Evolutionary conservation across 2,329 filamentous ascomycete genomes (phyloP).

Genomic region (Paecilomyces sp.): DNA sequence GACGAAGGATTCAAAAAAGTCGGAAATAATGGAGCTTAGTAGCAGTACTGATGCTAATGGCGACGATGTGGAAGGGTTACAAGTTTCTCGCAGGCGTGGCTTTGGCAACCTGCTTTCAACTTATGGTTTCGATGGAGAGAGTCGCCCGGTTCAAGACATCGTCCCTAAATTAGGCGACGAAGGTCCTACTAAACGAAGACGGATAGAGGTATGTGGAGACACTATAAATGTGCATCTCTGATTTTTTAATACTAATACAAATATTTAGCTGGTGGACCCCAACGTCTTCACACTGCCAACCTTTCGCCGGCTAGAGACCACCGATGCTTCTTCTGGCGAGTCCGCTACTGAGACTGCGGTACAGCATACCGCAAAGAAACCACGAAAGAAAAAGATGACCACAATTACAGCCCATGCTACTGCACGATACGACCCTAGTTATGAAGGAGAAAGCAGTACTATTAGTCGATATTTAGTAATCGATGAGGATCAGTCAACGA

Average conservation of each 20-base stretch:
- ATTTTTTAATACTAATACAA: not conserved
- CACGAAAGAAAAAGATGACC: conserved; percentile 60
- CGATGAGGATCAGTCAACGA: conserved; percentile 9
- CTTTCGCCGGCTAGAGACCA: not conserved
- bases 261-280: conserved; percentile 18
- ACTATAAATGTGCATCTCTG: not conserved
- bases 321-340: not conserved
- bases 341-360: conserved; percentile 3
- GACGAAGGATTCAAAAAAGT: conserved; percentile 36
- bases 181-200: conserved; percentile 29
- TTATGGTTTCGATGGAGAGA: conserved; percentile 30
- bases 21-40: conserved; percentile 10
- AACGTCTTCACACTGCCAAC: conserved; percentile 3
- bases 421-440: conserved; percentile 53
- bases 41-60: conserved; percentile 10
- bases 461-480: conserved; percentile 42
- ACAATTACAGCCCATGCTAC: conserved; percentile 76
- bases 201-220: conserved; percentile 25
- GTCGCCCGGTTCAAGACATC: conserved; percentile 7
- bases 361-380: conserved; percentile 33
- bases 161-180: conserved; percentile 9
- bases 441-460: conserved; percentile 25
- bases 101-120: conserved; percentile 32
- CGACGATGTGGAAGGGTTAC: not conserved
- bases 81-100: conserved; percentile 1